These are phyloP conservation scores for Paralagenidium karlingii DNA, from an alignment of 352 stramenopile genomes.

Conservation along the genomic window DNA sequence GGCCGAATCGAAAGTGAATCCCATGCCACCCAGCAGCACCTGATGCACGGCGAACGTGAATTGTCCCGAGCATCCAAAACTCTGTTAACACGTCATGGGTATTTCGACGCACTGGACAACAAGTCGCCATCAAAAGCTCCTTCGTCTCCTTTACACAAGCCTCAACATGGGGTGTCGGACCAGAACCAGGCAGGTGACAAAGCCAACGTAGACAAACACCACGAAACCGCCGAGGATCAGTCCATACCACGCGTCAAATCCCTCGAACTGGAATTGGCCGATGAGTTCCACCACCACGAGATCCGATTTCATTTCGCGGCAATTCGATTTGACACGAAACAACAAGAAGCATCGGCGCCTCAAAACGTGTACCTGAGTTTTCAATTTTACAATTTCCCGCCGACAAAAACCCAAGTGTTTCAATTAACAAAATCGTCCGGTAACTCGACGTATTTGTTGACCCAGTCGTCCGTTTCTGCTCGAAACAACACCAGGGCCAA, in stretches of 20 bases:
- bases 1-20: slow-evolving; percentile 11
- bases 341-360: slow-evolving; percentile 7
- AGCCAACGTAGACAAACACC: background rate
- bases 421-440: slow-evolving; percentile 43
- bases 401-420: slow-evolving; percentile 79
- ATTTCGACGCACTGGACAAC: slow-evolving; percentile 46
- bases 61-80: slow-evolving; percentile 78
- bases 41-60: slow-evolving; percentile 10
- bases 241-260: slow-evolving; percentile 14
- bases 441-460: slow-evolving; percentile 9
- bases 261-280: slow-evolving; percentile 57
- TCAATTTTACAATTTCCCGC: slow-evolving; percentile 86
- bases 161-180: slow-evolving; percentile 1
- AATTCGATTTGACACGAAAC: slow-evolving; percentile 24
- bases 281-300: slow-evolving; percentile 71
- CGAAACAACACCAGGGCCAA: too few species aligned
- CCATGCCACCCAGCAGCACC: background rate
- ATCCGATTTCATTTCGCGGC: slow-evolving; percentile 87
- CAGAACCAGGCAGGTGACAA: too few species aligned
- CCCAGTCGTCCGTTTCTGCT: too few species aligned
- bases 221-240: background rate
- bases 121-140: background rate
- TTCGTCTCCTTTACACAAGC: background rate
- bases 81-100: slow-evolving; percentile 70
- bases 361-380: slow-evolving; percentile 83